Conservation (phyloP, 495 filamentous ascomycete species). For the Daldinia childiae region DNA sequence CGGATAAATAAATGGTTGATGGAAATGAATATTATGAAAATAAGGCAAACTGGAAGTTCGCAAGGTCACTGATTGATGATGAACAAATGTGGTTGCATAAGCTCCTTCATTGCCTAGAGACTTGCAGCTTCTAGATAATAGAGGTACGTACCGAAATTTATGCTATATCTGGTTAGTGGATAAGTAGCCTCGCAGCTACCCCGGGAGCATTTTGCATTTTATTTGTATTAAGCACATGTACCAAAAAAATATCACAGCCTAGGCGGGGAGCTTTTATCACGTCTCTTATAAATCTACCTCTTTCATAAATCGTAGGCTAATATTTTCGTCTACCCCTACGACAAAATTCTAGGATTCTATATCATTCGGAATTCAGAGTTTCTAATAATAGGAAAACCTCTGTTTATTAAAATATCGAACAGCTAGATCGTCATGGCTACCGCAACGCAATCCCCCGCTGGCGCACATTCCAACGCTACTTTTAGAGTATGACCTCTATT, state of each 20-base stretch:
- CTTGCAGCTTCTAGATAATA: constrained; percentile 22
- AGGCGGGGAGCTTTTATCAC: constrained; percentile 26
- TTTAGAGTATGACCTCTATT: constrained; percentile 73
- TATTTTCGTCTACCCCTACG: background rate
- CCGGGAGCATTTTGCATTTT: constrained; percentile 33
- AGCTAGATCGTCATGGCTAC: constrained; percentile 69
- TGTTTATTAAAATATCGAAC: background rate
- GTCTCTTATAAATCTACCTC: background rate
- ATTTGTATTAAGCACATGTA: constrained; percentile 14
- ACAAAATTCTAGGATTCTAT: background rate
- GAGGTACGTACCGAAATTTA: constrained; percentile 19
- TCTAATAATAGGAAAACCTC: background rate
- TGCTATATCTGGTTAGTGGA: constrained; percentile 19
- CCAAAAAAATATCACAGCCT: constrained; percentile 40
- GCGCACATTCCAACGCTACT: constrained; percentile 70
- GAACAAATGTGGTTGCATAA: constrained; percentile 41
- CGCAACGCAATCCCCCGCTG: constrained; percentile 61
- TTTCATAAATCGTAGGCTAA: background rate
- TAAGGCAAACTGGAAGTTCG: constrained; percentile 13
- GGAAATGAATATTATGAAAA: constrained; percentile 11
- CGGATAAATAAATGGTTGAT: constrained; percentile 14
- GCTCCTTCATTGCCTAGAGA: constrained; percentile 44
- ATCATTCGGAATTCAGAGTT: background rate
- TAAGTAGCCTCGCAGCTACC: constrained; percentile 46
- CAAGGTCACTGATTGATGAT: constrained; percentile 32